Evolutionary conservation across 2,329 filamentous ascomycete species (phyloP).

Genomic region (Zasmidium citrigriseum): DNA sequence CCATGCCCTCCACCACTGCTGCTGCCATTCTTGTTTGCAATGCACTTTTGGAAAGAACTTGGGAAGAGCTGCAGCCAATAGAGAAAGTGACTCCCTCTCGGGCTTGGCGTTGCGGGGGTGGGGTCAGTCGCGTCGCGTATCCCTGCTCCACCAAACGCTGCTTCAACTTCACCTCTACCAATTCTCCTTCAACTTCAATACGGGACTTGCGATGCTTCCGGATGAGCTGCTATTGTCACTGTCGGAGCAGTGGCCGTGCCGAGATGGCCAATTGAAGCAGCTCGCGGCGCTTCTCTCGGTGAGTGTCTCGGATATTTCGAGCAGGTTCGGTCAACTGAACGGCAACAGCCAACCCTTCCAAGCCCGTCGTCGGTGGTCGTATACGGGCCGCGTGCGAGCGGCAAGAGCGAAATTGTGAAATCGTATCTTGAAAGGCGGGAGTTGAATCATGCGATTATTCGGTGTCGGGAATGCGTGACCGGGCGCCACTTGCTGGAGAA

Average conservation of each 20-base stretch:
- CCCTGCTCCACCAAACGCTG: background rate
- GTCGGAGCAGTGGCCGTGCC: constrained; percentile 32
- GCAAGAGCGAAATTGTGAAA: constrained; percentile 73
- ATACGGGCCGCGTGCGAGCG: constrained; percentile 83
- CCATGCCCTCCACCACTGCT: constrained; percentile 12
- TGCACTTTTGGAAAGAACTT: background rate
- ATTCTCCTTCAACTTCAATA: constrained; percentile 1
- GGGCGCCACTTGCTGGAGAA: constrained; percentile 75
- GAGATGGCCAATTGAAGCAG: constrained; percentile 50
- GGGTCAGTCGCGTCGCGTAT: background rate
- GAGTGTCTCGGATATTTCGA: constrained; percentile 19
- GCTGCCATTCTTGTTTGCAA: constrained; percentile 15
- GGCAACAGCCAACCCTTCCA: constrained; percentile 61
- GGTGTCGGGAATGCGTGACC: constrained; percentile 75
- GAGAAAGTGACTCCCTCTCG: background rate
- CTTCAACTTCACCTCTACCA: background rate
- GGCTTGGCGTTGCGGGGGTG: background rate
- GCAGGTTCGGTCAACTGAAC: background rate
- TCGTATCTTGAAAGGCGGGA: constrained; percentile 58
- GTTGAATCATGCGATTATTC: constrained; percentile 63
- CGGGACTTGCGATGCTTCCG: constrained; percentile 29
- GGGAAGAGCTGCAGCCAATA: background rate
- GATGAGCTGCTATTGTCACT: constrained; percentile 31
- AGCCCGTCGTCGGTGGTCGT: constrained; percentile 74
- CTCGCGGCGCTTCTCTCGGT: constrained; percentile 50